Evolutionary conservation across 75 land plant genomes (phyloP), one percentile per base, ranked within the genome.

Genomic region (Pinus taeda): DNA sequence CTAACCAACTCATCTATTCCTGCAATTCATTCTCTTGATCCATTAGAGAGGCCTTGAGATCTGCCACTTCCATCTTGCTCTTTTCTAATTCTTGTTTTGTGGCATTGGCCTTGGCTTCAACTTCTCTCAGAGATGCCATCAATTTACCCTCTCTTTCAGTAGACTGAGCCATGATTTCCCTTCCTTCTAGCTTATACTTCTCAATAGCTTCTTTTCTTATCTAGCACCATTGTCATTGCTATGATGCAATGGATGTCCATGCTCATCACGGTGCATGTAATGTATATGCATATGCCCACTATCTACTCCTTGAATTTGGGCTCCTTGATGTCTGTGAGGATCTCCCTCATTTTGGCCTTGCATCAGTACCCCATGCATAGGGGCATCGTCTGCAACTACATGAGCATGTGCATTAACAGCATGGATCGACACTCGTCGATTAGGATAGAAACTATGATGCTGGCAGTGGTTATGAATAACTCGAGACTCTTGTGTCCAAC

Each of bases 251-350:
- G 57, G 26, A 21, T 71, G 73, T 2, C 26, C 58, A 72, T 72
- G 24, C 29, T 72, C 74, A 18, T 60, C 61, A 60, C 21, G 4
- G 4, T 55, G 33, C 56, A 72, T 49, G 57, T 24, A 72, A 72
- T 55, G 74, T 22, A 72, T 13, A 11, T 55, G 15, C 15, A 60
- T 0, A 66, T 66, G 45, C 42, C 70, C 18, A 2, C 71, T 29
- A 42, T 67, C 71, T 37, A 67, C 71, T 67, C 71, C 71, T 36
- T 36, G 71, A 67, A 17, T 37, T n/a, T 67, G 49, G 2, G n/a
- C 71, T 20, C 39, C 49, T 17, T 20, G 71, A 15, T 67, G 49
- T n/a, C 3, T 42, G 2, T 67, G 17, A 67, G 39, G 33, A 11
- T 67, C 71, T 67, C 4, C 71, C 71, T 67, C 49, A 5, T 37